Evolutionary conservation across 164 flowering plant species (phyloP).

Genomic region (Houttuynia cordata): DNA sequence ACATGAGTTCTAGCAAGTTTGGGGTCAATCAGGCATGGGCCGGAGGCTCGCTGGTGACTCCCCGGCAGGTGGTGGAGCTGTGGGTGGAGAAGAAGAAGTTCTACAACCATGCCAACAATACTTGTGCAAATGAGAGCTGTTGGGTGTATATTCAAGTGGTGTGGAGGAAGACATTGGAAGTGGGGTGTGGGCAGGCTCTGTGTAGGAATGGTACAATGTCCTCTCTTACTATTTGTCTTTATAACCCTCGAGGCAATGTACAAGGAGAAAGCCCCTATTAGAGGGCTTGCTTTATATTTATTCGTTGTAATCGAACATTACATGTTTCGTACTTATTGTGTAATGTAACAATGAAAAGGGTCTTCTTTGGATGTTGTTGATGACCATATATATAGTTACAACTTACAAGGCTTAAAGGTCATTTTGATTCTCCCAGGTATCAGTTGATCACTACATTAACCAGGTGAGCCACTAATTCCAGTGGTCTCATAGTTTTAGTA

Average conservation of each 20-base stretch:
- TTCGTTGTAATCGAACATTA: too few species aligned
- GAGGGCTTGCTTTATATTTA: not conserved
- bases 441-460: too few species aligned
- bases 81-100: slow-evolving; percentile 52
- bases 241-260: slow-evolving; percentile 53
- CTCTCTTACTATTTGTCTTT: slow-evolving; percentile 41
- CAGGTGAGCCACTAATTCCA: too few species aligned
- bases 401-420: too few species aligned
- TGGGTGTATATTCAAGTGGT: slow-evolving; percentile 61
- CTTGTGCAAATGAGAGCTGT: slow-evolving; percentile 32
- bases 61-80: slow-evolving; percentile 28
- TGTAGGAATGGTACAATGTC: slow-evolving; percentile 19
- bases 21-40: slow-evolving; percentile 49
- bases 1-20: slow-evolving; percentile 17
- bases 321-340: too few species aligned
- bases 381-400: too few species aligned
- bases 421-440: too few species aligned
- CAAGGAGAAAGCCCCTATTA: slow-evolving; percentile 52
- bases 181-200: slow-evolving; percentile 51
- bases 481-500: too few species aligned
- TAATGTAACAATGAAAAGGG: too few species aligned
- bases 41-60: slow-evolving; percentile 19
- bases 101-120: slow-evolving; percentile 33
- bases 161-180: slow-evolving; percentile 33
- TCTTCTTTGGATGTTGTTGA: too few species aligned